Evolutionary conservation across 169 alveolate genomes (phyloP).

Genomic region (Babesia bovis): DNA sequence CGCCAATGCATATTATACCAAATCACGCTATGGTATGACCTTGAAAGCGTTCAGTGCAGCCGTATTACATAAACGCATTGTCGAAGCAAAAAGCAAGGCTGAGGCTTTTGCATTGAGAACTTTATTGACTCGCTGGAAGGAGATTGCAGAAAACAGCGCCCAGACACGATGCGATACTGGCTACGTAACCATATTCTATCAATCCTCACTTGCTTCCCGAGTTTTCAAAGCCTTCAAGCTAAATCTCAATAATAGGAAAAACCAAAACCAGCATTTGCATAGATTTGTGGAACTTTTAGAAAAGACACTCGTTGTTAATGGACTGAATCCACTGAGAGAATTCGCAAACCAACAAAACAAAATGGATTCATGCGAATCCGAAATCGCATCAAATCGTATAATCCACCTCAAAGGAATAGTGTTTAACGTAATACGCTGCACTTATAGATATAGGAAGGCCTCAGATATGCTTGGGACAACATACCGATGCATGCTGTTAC

Average conservation of each 20-base stretch:
- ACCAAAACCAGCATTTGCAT: not conserved
- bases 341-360: not conserved
- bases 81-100: constrained; percentile 14
- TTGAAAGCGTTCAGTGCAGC: constrained; percentile 18
- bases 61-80: not conserved
- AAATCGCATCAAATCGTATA: not conserved
- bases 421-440: not conserved
- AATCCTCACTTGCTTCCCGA: constrained; percentile 24
- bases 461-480: not conserved
- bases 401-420: not conserved
- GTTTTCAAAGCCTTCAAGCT: constrained; percentile 12
- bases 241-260: not conserved
- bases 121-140: constrained; percentile 12
- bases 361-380: not conserved
- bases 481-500: not conserved
- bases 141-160: constrained; percentile 6
- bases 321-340: constrained; percentile 8
- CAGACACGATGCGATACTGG: constrained; percentile 4
- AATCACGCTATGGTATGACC: constrained; percentile 4
- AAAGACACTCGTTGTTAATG: not conserved
- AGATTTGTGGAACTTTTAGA: constrained; percentile 18
- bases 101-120: constrained; percentile 10
- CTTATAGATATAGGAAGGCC: not conserved
- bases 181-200: constrained; percentile 15
- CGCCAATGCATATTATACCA: constrained; percentile 24